Conservation (phyloP, 805 yeast species). For the Barnettozyma salicaria region DNA sequence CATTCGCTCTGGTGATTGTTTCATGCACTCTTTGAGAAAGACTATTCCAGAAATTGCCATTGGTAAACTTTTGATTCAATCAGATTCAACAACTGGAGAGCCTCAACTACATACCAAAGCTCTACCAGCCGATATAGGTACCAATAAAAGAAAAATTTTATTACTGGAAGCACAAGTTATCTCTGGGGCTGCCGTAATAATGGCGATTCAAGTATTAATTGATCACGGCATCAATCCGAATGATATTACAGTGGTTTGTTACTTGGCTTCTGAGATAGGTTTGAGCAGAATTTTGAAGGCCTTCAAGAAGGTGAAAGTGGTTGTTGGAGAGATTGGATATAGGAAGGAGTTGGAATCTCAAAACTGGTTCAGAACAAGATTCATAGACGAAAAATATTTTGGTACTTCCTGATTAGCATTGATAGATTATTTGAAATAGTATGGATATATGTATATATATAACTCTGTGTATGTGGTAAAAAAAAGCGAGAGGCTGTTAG, state of each 20-base stretch:
- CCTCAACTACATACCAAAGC: constrained; percentile 85
- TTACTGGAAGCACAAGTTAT: constrained; percentile 83
- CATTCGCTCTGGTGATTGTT: constrained; percentile 90
- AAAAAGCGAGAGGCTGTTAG: no score
- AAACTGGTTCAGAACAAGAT: constrained; percentile 60
- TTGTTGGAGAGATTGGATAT: constrained; percentile 59
- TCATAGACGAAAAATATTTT: constrained; percentile 70
- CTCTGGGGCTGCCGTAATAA: constrained; percentile 89
- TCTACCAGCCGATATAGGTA: constrained; percentile 43
- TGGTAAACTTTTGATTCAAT: constrained; percentile 83
- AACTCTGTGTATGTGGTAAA: no score
- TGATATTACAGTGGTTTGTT: constrained; percentile 63
- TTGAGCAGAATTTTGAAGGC: constrained; percentile 66
- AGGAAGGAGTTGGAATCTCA: constrained; percentile 42
- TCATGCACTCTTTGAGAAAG: constrained; percentile 69
- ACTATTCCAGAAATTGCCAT: constrained; percentile 72
- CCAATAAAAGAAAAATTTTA: constrained; percentile 40
- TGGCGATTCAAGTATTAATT: constrained; percentile 83
- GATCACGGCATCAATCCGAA: constrained; percentile 68
- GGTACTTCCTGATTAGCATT: constrained; percentile 41
- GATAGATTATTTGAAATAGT: not conserved
- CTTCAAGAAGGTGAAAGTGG: constrained; percentile 54
- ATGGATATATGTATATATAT: not conserved
- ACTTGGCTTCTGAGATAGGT: constrained; percentile 76
- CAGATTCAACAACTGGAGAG: constrained; percentile 86